Conservation (phyloP, 768 basidiomycete genomes). For the Phlegmacium glaucopus region DNA sequence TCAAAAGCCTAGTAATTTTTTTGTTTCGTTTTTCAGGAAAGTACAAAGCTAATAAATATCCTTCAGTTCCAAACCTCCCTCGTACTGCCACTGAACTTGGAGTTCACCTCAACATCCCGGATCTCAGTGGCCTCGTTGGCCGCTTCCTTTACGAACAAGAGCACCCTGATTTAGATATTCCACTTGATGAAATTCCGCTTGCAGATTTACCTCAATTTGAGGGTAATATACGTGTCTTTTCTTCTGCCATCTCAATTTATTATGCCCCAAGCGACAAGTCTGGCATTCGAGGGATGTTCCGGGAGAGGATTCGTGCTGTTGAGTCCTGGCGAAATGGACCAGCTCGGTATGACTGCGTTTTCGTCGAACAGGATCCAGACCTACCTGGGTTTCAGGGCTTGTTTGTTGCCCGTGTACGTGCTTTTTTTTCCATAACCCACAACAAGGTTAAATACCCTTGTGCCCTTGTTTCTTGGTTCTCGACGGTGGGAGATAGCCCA, state of each 20-base stretch:
- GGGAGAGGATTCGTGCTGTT: slow-evolving; percentile 23
- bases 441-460: slow-evolving; percentile 16
- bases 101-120: background rate
- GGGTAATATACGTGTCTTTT: slow-evolving; percentile 17
- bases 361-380: slow-evolving; percentile 15
- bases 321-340: slow-evolving; percentile 16
- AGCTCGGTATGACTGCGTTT: slow-evolving; percentile 21
- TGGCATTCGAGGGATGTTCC: slow-evolving; percentile 23
- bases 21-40: no score
- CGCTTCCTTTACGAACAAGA: slow-evolving; percentile 12
- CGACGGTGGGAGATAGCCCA: slow-evolving; percentile 13
- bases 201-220: slow-evolving; percentile 9
- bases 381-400: slow-evolving; percentile 19
- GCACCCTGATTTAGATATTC: slow-evolving; percentile 3
- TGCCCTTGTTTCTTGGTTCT: slow-evolving; percentile 31
- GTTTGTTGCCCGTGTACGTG: slow-evolving; percentile 19
- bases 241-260: slow-evolving; percentile 22
- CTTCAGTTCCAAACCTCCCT: no score
- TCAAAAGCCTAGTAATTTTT: slow-evolving; percentile 4
- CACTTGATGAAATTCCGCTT: slow-evolving; percentile 3
- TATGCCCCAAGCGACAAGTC: slow-evolving; percentile 24
- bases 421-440: slow-evolving; percentile 26
- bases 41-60: no score
- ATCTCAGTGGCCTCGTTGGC: slow-evolving; percentile 2
- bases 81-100: no score